phyloP scores from a whole-genome alignment of 768 basidiomycete species.

The Panus rudis region DNA sequence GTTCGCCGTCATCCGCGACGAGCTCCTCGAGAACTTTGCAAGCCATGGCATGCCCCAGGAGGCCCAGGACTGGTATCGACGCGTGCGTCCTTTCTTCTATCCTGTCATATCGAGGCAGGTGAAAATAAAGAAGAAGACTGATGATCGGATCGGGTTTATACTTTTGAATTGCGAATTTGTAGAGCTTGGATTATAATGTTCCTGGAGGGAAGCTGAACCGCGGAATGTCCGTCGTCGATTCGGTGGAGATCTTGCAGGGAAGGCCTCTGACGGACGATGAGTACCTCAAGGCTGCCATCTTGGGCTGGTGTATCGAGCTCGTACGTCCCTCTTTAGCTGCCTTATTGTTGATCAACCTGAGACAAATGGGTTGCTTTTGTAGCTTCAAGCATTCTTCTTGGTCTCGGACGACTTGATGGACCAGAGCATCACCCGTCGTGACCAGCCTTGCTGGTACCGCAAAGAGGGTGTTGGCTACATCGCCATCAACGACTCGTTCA shows the following conservation, averaged over 20 bases:
- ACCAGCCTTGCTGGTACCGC: conserved; percentile 93
- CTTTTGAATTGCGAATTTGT: background rate
- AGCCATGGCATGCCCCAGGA: conserved; percentile 76
- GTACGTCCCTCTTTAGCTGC: conserved; percentile 48
- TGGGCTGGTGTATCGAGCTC: conserved; percentile 95
- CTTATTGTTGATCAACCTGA: background rate
- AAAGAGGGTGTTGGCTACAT: conserved; percentile 65
- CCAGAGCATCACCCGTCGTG: conserved; percentile 82
- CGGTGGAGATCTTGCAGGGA: conserved; percentile 81
- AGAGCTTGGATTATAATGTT: conserved; percentile 93
- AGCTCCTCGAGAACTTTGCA: conserved; percentile 64
- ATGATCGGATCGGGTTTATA: background rate
- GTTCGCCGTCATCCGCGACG: conserved; percentile 66
- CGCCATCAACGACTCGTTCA: conserved; percentile 94
- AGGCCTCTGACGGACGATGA: conserved; percentile 67
- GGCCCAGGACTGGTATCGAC: conserved; percentile 77
- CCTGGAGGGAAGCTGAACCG: conserved; percentile 95
- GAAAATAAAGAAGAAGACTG: background rate
- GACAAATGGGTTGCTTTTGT: background rate
- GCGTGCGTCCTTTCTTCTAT: conserved; percentile 38
- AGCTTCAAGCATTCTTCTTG: conserved; percentile 98
- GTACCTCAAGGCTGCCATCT: conserved; percentile 79
- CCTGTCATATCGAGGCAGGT: background rate
- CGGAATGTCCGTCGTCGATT: conserved; percentile 93
- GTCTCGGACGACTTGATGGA: conserved; percentile 99